These are phyloP conservation scores for Annulohypoxylon nitens DNA, from an alignment of 495 filamentous ascomycete genomes.

Conservation along the genomic window DNA sequence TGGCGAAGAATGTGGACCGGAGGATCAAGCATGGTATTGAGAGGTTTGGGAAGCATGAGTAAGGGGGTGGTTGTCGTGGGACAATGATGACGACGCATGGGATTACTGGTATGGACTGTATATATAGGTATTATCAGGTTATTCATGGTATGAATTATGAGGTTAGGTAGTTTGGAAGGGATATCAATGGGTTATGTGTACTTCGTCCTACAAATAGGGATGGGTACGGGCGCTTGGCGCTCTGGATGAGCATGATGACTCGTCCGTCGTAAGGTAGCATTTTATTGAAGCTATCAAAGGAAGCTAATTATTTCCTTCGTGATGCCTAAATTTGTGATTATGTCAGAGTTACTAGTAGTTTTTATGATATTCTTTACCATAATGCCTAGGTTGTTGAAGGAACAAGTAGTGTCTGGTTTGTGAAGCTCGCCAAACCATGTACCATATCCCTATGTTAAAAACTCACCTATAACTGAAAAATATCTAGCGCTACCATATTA, in stretches of 20 bases:
- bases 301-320: neutral
- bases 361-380: no score
- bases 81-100: neutral
- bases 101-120: neutral
- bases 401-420: no score
- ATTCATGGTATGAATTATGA: constrained; percentile 5
- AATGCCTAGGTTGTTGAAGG: no score
- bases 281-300: constrained; percentile 23
- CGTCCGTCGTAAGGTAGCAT: constrained; percentile 14
- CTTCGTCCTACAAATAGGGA: constrained; percentile 18
- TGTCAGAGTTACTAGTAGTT: neutral
- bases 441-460: no score
- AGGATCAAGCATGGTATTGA: constrained; percentile 58
- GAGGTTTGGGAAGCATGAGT: constrained; percentile 36
- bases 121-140: neutral
- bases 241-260: constrained; percentile 28
- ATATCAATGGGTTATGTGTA: constrained; percentile 21
- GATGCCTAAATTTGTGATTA: neutral
- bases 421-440: no score
- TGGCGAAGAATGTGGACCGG: constrained; percentile 57
- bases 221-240: constrained; percentile 34
- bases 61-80: neutral
- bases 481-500: no score
- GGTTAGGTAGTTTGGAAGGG: constrained; percentile 9
- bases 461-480: no score